Base-by-base conservation (phyloP, 441 rosid species). In the Sinapis alba region DNA sequence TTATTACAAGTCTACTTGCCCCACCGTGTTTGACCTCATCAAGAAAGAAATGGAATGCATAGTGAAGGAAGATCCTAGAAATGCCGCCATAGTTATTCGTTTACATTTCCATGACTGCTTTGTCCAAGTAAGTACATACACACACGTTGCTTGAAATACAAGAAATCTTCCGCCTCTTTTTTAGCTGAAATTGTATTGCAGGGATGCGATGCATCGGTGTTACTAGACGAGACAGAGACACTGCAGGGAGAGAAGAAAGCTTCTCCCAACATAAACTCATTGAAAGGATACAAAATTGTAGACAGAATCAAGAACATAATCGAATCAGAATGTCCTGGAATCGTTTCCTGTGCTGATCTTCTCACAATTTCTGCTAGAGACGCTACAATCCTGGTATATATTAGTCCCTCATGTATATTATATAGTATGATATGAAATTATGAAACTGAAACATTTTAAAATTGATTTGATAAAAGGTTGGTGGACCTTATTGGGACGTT, bases 41-140 rank as follows among this genome's bases (percentile, higher is more conserved):
- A 87, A 73, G 81, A 85, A 88, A 74, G 97, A 90, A 80, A 91
- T 88, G 94, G 97, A 86, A 76, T 90, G 90, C 24, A 91, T 86
- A 15, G 96, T 95, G 50, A 82, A 84, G 2, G 81, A 86, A 1
- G 91, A 95, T 84, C 97, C 98, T 0, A 87, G 90, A 4, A 95
- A 85, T 62, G 98, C 99, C 7, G 98, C 99, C 70, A 61, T 88
- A 50, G 6, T 87, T 2, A 70, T 94, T 3, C 89, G 98, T 7
- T 63, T 95, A 43, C 98, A 95, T 82, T 92, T 92, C 83, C 97
- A 92, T 7, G 97, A 92, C 77, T 95, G 98, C 77, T 91, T 95
- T 62, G 96, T 90, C 66, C 97, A 94, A 92, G 98, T 94, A 57
- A 72, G 75, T 73, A 28, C 36, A 43, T 27, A 47, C 7, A 51